Base-by-base conservation (phyloP, 148 eudicot species). In the Cornus controversa region DNA sequence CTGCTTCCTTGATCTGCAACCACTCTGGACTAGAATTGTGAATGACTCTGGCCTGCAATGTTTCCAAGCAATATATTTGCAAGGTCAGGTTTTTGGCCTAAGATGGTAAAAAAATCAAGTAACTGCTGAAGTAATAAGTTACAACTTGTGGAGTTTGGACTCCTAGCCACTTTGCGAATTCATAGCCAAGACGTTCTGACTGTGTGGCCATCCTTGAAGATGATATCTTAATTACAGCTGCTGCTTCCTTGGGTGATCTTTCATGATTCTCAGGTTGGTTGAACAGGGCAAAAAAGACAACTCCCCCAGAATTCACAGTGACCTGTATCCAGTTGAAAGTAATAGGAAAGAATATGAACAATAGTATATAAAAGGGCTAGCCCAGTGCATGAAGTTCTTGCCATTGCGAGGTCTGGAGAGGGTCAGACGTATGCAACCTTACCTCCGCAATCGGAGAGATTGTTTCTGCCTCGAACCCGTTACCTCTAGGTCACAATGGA, bases 121-220 rank as follows among this genome's bases (percentile, higher is more conserved):
- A 71, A 34, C 11, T 50, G 67, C 72, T 54, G n/a, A 64, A 67
- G 82, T 67, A 60, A 82, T 79, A 79, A 81, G 45, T 72, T 65
- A 83, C 73, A 73, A 92, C 99, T 89, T 93, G 99, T 68, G 99
- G 99, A 72, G 90, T 90, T 81, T 83, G 89, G 82, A 96, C 90
- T 69, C 99, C 99, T 34, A 96, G 90, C 99, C 95, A 90, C 84
- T 88, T 96, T 67, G 98, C 98, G 77, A 96, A 93, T 79, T 96
- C 99, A 81, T 93, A 96, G 80, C 98, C 99, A 45, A 96, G 93
- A 47, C 99, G 92, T 85, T 96, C 99, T 66, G 99, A 96, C 76
- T 96, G 99, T 53, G 99, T 96, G 75, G 98, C 98, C 91, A 96
- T 91, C 86, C 99, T 93, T 53, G 99, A 92, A 75, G 99, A 93